Evolutionary conservation across 148 eudicot genomes (phyloP), one percentile per base, ranked within the genome.

Genomic region (Polygonum aviculare): DNA sequence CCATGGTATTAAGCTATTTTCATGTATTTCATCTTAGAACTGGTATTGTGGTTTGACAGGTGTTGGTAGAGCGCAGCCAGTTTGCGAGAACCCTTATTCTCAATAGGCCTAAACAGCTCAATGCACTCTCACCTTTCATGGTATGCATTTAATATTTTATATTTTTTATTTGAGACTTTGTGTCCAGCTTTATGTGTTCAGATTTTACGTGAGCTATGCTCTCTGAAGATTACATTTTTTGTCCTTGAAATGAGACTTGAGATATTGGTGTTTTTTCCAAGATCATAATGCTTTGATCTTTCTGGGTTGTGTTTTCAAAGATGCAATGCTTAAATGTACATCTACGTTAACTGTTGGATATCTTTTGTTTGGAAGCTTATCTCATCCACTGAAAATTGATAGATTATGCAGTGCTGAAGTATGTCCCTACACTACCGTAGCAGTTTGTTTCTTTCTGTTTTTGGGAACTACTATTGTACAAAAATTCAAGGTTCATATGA

Each of bases 91-190:
- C 69, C 41, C 57, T 92, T 75, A 73, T 80, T 51, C 67, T 94
- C 75, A 94, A 94, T 74, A 90, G 98, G 82, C 88, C 98, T 15
- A 94, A 85, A 86, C 98, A 94, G 82, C 84, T 94, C 74, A 94
- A 94, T 90, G 98, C 98, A 36, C 88, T 92, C 57, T 87, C 92
- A 14, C 77, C 60, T 72, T 78, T 75, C 74, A 94, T 94, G 98
- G 98, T 94, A 88, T 77, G 86, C 22, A 12, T 45, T 47, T 48
- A 26, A 62, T 74, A 38, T 14, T 70, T 4, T 12, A 12, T 60
- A 60, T 3, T 26, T 1, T 1, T 7, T 70, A 50, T 69, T 2
- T 38, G n/a, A 21, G 36, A 16, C 51, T 21, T 44, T 31, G 52
- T 51, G 14, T 48, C 21, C 48, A 39, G 12, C 73, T 21, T 26